These are phyloP conservation scores for Rachicladosporium sp. DNA, from an alignment of 2,329 filamentous ascomycete genomes.

Conservation along the genomic window DNA sequence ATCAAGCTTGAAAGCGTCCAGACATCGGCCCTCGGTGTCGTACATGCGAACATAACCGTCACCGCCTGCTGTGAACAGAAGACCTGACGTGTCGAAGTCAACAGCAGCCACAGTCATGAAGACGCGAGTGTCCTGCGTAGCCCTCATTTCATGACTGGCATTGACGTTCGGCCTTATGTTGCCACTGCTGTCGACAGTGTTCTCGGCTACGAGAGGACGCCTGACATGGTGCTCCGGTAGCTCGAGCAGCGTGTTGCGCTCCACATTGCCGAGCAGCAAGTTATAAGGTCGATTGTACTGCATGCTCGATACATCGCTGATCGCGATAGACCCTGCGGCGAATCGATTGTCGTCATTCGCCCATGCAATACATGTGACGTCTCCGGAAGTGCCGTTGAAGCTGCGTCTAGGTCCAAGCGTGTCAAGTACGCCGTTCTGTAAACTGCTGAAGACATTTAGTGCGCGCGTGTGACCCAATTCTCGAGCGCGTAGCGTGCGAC, in stretches of 20 bases:
- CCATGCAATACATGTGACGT: conserved; percentile 46
- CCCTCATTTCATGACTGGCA: conserved; percentile 32
- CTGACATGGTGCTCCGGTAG: conserved; percentile 40
- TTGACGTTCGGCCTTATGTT: conserved; percentile 22
- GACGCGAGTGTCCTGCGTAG: conserved; percentile 38
- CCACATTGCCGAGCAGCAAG: conserved; percentile 39
- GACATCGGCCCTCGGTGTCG: conserved; percentile 7
- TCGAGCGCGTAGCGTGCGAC: conserved; percentile 12
- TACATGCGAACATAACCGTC: conserved; percentile 38
- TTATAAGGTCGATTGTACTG: conserved; percentile 49
- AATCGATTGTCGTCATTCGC: conserved; percentile 41
- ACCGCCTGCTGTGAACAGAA: conserved; percentile 35
- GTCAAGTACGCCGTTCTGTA: conserved; percentile 23
- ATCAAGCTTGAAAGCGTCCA: not conserved
- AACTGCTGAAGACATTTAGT: conserved; percentile 9
- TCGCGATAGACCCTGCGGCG: conserved; percentile 44
- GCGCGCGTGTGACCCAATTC: conserved; percentile 13
- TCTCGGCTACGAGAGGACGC: conserved; percentile 25
- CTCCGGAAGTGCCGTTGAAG: conserved; percentile 47
- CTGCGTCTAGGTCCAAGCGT: conserved; percentile 33
- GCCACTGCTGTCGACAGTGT: conserved; percentile 10
- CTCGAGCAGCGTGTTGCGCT: conserved; percentile 34
- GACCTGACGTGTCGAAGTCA: conserved; percentile 35
- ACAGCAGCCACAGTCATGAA: conserved; percentile 46
- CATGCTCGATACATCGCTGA: conserved; percentile 42